Evolutionary conservation across 257 asterid genomes (phyloP), one percentile per base, ranked within the genome.

Genomic region (Forsythia viridissima): DNA sequence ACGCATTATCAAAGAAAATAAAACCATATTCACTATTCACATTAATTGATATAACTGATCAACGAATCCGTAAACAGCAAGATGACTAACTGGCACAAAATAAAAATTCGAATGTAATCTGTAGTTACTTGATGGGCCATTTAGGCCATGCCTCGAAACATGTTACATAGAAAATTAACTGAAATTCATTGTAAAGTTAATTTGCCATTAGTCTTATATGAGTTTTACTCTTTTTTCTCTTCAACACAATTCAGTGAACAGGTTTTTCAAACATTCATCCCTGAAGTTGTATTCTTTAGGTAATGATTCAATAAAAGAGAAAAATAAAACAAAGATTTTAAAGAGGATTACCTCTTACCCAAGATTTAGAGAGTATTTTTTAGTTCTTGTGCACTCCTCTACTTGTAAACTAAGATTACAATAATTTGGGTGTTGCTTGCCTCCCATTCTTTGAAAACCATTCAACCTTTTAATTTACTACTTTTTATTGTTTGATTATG

Each of bases 231-330:
- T 38, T 73, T 75, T 42, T 48, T 37, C 40, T 68, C 37, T 16
- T 76, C 55, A 41, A 34, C 59, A 20, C 42, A 72, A 11, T 24
- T 70, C 11, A 71, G 36, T 42, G 15, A 42, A 8, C 1, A 30
- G 66, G 76, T 21, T 24, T 21, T 79, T 48, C 75, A 46, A 73
- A 55, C 70, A 39, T 20, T 72, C 61, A 70, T 73, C 72, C 46
- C 59, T 66, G 68, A 63, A 55, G 48, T 39, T n/a, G 8, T 30
- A 57, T 8, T 52, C 51, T 70, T 74, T 51, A 36, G 59, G 59
- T 41, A 37, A 41, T 55, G 72, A 73, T 51, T 21, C 63, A 15
- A 57, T 20, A 34, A 9, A 20, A 57, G 24, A n/a, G 30, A 74
- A 57, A 72, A 72, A 36, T 40, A 68, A 36, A 75, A 38, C 15